A percentile compares a stretch with the other conserved stretches of the same genome.
These are phyloP conservation scores for Kazachstania psychrophila DNA, from an alignment of 805 yeast species.

Conservation along the genomic window DNA sequence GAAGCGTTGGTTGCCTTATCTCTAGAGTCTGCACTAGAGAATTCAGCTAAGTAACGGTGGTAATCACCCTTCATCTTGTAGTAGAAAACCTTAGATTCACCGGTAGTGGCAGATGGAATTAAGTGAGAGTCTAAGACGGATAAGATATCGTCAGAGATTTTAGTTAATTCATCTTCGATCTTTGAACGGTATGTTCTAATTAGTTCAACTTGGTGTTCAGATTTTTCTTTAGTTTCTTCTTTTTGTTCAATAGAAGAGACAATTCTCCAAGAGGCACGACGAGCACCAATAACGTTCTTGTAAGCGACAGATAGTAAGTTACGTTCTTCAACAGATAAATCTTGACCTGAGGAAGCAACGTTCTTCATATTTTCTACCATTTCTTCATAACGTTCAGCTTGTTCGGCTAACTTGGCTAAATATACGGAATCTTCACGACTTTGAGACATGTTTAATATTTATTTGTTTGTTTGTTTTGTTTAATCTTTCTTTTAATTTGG, in stretches of 20 bases:
- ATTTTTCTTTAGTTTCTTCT: slow-evolving; percentile 87
- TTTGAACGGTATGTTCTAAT: slow-evolving; percentile 88
- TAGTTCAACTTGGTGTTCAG: slow-evolving; percentile 70
- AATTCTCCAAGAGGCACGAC: slow-evolving; percentile 98
- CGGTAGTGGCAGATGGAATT: slow-evolving; percentile 86
- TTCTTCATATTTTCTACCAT: slow-evolving; percentile 96
- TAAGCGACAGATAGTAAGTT: slow-evolving; percentile 91
- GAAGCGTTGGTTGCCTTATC: slow-evolving; percentile 86
- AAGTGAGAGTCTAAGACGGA: slow-evolving; percentile 76
- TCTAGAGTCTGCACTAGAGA: slow-evolving; percentile 80
- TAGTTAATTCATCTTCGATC: slow-evolving; percentile 81
- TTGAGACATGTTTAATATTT: slow-evolving; percentile 45
- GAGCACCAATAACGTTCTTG: slow-evolving; percentile 95
- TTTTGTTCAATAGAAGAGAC: slow-evolving; percentile 93
- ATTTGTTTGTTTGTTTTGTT: not conserved
- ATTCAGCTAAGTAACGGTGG: slow-evolving; percentile 95
- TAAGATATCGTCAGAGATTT: slow-evolving; percentile 86
- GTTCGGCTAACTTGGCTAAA: slow-evolving; percentile 95
- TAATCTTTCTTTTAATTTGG: not conserved
- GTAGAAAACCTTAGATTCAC: slow-evolving; percentile 94
- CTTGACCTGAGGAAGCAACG: slow-evolving; percentile 90
- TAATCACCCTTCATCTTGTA: slow-evolving; percentile 98
- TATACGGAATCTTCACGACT: slow-evolving; percentile 96
- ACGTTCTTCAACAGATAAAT: slow-evolving; percentile 92
- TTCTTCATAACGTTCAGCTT: slow-evolving; percentile 97